These are phyloP conservation scores for Cyclotella choctawhatcheeana DNA, from an alignment of 108 stramenopile species.

Conservation along the genomic window DNA sequence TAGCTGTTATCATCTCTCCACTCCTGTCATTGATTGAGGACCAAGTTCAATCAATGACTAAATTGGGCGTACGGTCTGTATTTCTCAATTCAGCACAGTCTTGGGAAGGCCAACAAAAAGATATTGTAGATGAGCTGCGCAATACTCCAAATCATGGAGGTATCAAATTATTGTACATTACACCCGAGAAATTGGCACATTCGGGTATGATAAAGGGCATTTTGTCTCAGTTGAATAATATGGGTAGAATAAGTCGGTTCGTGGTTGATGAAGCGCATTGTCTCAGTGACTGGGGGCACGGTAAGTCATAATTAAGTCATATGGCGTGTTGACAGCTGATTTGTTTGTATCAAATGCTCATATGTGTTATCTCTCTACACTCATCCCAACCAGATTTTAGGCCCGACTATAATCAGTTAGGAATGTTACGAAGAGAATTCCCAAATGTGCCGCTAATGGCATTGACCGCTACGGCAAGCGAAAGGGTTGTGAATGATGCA, in stretches of 20 bases:
- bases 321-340: no score
- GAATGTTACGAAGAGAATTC: conserved; percentile 81
- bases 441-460: conserved; percentile 97
- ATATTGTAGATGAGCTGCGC: conserved; percentile 65
- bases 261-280: conserved; percentile 99
- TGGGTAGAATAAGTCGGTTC: conserved; percentile 89
- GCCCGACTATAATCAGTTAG: conserved; percentile 92
- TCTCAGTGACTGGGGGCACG: conserved; percentile 65
- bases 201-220: conserved; percentile 78
- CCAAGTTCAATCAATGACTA: conserved; percentile 91
- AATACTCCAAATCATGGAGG: conserved; percentile 74
- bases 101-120: conserved; percentile 75
- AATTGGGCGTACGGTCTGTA: conserved; percentile 84
- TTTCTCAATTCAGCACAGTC: conserved; percentile 84
- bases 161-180: conserved; percentile 97
- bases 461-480: conserved; percentile 98
- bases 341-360: neutral
- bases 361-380: no score
- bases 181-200: conserved; percentile 94
- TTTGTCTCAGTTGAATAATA: conserved; percentile 64
- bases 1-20: conserved; percentile 96
- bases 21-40: conserved; percentile 97
- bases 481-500: conserved; percentile 92
- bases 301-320: no score
- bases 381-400: conserved; percentile 54